A percentile compares a stretch with the other conserved stretches of the same genome.
These are phyloP conservation scores for Oryza australiensis DNA, from an alignment of 176 grass and related monocot species.

Conservation along the genomic window DNA sequence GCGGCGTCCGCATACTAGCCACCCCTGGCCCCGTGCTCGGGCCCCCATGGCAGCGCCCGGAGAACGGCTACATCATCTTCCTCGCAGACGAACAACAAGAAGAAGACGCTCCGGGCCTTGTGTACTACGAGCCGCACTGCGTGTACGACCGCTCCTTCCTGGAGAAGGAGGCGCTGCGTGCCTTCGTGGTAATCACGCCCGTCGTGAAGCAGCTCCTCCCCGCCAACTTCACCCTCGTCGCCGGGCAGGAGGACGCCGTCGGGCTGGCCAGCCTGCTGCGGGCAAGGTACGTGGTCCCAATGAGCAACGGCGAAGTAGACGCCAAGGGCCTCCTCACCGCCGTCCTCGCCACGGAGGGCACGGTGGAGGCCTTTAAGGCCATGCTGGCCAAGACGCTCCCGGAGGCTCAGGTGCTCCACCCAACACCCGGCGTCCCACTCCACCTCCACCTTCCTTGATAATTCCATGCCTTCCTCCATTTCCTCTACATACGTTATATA, in stretches of 20 bases:
- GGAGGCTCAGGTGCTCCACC: constrained; percentile 48
- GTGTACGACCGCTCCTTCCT: constrained; percentile 64
- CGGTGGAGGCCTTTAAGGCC: constrained; percentile 64
- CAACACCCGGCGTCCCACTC: constrained; percentile 66
- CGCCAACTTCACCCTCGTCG: constrained; percentile 76
- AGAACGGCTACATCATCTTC: constrained; percentile 75
- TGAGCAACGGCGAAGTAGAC: constrained; percentile 88
- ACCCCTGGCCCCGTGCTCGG: constrained; percentile 77
- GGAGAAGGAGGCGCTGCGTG: constrained; percentile 37
- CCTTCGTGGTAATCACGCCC: constrained; percentile 79
- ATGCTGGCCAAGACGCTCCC: constrained; percentile 68
- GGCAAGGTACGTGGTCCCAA: constrained; percentile 75
- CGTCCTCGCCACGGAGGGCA: constrained; percentile 51
- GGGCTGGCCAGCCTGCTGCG: constrained; percentile 61
- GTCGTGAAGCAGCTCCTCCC: constrained; percentile 83
- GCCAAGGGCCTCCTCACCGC: constrained; percentile 54
- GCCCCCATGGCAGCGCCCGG: constrained; percentile 84
- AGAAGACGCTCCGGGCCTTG: neutral
- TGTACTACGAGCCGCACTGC: constrained; percentile 95
- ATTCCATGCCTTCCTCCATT: too few relatives aligned
- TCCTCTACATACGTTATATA: too few relatives aligned
- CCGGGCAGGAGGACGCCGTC: constrained; percentile 90
- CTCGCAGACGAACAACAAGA: neutral
- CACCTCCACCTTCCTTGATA: neutral
- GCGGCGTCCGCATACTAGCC: constrained; percentile 48